Evolutionary conservation across 345 rosid species (phyloP), one percentile per base, ranked within the genome.

Genomic region (Hypericum perforatum): DNA sequence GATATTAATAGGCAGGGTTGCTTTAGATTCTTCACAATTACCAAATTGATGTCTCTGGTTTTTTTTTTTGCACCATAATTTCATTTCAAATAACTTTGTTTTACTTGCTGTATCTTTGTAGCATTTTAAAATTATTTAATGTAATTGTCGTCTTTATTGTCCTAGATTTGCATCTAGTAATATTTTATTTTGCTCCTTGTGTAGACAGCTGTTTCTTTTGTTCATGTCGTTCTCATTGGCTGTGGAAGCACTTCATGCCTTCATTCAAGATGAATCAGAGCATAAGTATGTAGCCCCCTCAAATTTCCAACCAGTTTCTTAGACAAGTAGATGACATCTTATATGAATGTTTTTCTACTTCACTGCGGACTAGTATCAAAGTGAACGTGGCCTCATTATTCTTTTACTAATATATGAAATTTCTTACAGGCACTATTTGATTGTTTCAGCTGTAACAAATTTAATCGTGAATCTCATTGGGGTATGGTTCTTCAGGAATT

Each of bases 221-320:
- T 92, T 92, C 91, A 74, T 92, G 96, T 87, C 98, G 61, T 92
- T 92, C 77, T 87, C 98, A 63, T 51, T 92, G 42, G 94, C 96
- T 16, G 98, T 92, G 76, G 98, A 92, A 74, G 98, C 96, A 32
- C 95, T 92, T 71, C 98, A 92, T 73, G 98, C 96, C 53, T 91
- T 91, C 70, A 79, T 91, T 57, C 98, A 91, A 77, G 98, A 87
- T 61, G 98, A 91, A 76, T 82, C 96, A 29, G 96, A 85, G 74
- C 98, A 91, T 82, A 92, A 92, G 98, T 87, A 73, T 85, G 95
- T 68, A 56, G 7, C 7, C 49, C 9, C 10, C 53, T 22, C 11
- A 15, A 56, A 45, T 32, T 63, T 58, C 41, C 15, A 16, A 36
- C 42, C 32, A 22, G 4, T 22, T 22, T 22, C 32, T 22, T 22